Base-by-base conservation (phyloP, 345 rosid genomes). In the Linum tenue region DNA sequence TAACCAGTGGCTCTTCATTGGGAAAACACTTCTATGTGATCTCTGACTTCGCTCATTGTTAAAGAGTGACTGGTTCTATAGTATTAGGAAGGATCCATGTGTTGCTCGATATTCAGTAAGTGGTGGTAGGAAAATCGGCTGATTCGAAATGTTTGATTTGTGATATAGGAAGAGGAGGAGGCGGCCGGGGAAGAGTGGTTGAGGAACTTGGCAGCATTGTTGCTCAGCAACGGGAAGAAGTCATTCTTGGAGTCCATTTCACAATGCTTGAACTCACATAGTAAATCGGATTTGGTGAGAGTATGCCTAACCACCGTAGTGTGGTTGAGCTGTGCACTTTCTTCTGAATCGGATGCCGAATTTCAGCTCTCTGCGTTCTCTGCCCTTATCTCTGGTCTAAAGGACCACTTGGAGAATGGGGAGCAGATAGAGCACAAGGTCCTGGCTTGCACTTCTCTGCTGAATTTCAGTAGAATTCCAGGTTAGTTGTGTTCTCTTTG, bases 361-460 rank as follows among this genome's bases (percentile, higher is more conserved):
- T 55, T 73, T 56, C 82, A 79, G 70, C 75, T 76, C 68, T 72
- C 76, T 7, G 78, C 79, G 42, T 74, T 78, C 71, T 74, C 81
- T 55, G 56, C 67, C 42, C 80, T 83, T 15, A 48, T 82, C 44
- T 70, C 80, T 39, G 79, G 59, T 64, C 76, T 83, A 62, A 82
- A 82, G 79, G 68, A 76, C 48, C 73, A 43, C 61, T 74, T 83
- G 61, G 68, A 70, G 70, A 67, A 70, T 61, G 79, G 76, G 50
- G 72, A 78, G 64, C 71, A 31, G 37, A 62, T 65, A 39, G 77
- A 78, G 59, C 80, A 73, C 17, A 78, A 74, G 70, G 78, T 80
- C 68, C 84, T 83, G 61, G 86, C 88, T 64, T 86, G 86, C 36
- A 55, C 79, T 48, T 78, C 80, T 16, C 75, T 86, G 17, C 79